Conservation (phyloP, 495 filamentous ascomycete species). For the Rostrohypoxylon terebratum region DNA sequence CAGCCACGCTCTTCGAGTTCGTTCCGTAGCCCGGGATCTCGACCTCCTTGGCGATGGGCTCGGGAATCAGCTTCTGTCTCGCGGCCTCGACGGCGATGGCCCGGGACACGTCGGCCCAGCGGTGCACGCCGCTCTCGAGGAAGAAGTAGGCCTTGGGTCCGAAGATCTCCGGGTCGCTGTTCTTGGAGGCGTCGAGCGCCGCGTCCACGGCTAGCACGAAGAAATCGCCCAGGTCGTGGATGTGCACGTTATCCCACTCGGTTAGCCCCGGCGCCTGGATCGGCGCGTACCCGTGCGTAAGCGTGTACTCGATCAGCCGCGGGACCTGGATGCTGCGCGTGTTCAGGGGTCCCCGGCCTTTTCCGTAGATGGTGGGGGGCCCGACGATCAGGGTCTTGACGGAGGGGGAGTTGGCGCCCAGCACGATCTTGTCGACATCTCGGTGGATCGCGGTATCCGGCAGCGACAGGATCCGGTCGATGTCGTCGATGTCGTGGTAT, state of each 20-base stretch:
- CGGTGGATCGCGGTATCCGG: conserved; percentile 59
- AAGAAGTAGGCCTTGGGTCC: conserved; percentile 80
- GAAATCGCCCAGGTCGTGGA: conserved; percentile 75
- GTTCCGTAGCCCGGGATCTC: conserved; percentile 57
- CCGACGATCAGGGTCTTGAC: conserved; percentile 79
- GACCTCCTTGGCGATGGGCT: conserved; percentile 60
- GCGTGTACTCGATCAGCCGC: conserved; percentile 63
- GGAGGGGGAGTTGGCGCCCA: conserved; percentile 54
- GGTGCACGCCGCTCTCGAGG: conserved; percentile 74
- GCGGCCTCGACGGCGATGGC: conserved; percentile 70
- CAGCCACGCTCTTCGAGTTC: conserved; percentile 69
- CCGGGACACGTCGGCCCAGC: conserved; percentile 75
- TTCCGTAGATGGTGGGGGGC: conserved; percentile 83
- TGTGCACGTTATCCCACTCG: conserved; percentile 79
- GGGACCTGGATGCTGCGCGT: conserved; percentile 74
- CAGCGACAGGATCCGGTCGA: conserved; percentile 52
- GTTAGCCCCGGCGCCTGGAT: conserved; percentile 72
- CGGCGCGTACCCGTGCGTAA: conserved; percentile 73
- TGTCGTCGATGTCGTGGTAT: conserved; percentile 54
- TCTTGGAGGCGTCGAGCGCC: conserved; percentile 56
- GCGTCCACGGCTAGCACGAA: conserved; percentile 75
- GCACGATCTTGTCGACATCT: conserved; percentile 60
- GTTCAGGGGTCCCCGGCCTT: conserved; percentile 77
- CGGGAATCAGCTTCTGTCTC: conserved; percentile 71
- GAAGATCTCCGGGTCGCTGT: conserved; percentile 70